Percentiles rank a stretch among this genome's conserved stretches.
phyloP scores from a whole-genome alignment of 305 asterid genomes.

The Ilex paraguariensis region DNA sequence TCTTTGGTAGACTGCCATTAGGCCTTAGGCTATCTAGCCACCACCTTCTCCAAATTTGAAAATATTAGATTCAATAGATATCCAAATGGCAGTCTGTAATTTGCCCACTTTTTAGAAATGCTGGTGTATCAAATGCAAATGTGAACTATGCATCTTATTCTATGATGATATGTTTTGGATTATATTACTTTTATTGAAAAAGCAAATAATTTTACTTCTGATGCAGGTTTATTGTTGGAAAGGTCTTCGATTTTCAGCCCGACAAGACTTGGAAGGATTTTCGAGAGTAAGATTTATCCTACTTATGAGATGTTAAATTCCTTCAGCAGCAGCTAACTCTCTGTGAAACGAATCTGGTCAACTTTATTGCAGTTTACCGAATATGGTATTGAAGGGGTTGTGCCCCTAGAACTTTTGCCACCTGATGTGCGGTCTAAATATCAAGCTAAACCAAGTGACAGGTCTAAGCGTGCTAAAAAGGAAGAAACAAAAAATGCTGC shows the following conservation, averaged over 20 bases:
- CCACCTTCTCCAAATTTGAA: too few species aligned
- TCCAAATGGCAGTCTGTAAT: too few species aligned
- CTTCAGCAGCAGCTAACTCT: too few species aligned
- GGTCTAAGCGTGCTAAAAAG: conserved; percentile 78
- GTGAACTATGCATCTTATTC: too few species aligned
- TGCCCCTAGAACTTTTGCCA: conserved; percentile 81
- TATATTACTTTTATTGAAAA: too few species aligned
- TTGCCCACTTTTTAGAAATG: too few species aligned
- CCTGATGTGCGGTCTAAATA: conserved; percentile 64
- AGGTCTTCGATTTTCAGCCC: conserved; percentile 93
- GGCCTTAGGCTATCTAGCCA: too few species aligned
- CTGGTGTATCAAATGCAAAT: too few species aligned
- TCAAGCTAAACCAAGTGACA: conserved; percentile 77
- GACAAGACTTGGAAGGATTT: conserved; percentile 97
- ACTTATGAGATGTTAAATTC: not conserved
- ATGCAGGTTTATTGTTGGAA: conserved; percentile 97
- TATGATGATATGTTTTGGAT: too few species aligned
- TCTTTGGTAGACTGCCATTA: too few species aligned
- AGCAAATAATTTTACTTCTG: too few species aligned
- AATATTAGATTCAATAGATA: too few species aligned
- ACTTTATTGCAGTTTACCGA: conserved; percentile 72
- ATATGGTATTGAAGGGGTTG: conserved; percentile 96
- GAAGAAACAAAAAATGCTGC: conserved; percentile 61
- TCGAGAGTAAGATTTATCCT: conserved; percentile 57
- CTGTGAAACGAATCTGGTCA: not conserved